phyloP scores from a whole-genome alignment of 305 asterid species.

The Galium porrigens region DNA sequence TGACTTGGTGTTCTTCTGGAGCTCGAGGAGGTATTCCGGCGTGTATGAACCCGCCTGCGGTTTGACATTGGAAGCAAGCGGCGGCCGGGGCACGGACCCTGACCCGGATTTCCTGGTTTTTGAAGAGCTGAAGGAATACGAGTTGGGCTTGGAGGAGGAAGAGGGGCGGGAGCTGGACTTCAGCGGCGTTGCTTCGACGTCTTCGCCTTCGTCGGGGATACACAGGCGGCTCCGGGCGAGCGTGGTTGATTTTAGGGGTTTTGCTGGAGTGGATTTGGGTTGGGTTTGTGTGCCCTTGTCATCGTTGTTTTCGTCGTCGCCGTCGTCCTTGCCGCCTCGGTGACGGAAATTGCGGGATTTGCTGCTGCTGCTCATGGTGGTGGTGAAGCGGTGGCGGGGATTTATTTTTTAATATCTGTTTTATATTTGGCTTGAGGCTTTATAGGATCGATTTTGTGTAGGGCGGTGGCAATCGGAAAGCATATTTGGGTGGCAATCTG shows the following conservation, averaged over 20 bases:
- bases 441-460: background rate
- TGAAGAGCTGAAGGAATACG: constrained; percentile 26
- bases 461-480: background rate
- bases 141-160: constrained; percentile 16
- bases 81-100: constrained; percentile 26
- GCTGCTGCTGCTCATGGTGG: constrained; percentile 31
- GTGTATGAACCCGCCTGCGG: constrained; percentile 89
- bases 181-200: constrained; percentile 33
- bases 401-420: background rate
- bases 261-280: constrained; percentile 20
- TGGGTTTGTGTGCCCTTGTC: constrained; percentile 12
- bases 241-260: constrained; percentile 38
- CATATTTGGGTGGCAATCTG: background rate
- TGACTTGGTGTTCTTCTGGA: constrained; percentile 76
- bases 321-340: constrained; percentile 37
- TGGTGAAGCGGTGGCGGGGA: constrained; percentile 12
- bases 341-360: constrained; percentile 72
- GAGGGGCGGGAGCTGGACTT: constrained; percentile 38
- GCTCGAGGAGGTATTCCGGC: constrained; percentile 77
- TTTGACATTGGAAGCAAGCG: constrained; percentile 63
- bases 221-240: constrained; percentile 53
- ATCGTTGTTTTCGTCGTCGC: constrained; percentile 34
- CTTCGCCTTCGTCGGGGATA: constrained; percentile 72
- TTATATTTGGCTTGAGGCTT: background rate
- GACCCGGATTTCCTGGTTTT: constrained; percentile 43